A percentile compares a stretch with the other conserved stretches of the same genome.
phyloP scores from a whole-genome alignment of 352 stramenopile genomes.

The Achlya hypogyna region DNA sequence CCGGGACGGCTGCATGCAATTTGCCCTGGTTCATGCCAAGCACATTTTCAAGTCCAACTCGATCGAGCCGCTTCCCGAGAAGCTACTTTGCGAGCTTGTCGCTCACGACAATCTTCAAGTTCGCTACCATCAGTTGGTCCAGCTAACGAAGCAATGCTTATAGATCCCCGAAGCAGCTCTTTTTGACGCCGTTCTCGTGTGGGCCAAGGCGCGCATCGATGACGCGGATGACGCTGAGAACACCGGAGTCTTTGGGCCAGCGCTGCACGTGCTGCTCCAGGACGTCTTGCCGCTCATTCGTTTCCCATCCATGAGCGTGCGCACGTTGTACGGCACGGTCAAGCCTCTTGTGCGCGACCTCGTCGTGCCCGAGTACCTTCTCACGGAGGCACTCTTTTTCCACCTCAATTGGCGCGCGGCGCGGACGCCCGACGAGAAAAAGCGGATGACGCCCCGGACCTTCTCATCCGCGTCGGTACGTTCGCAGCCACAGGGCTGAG shows the following conservation, averaged over 20 bases:
- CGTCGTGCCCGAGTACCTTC: constrained; percentile 53
- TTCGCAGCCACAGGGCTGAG: not conserved
- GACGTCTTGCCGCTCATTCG: constrained; percentile 79
- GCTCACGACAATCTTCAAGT: constrained; percentile 69
- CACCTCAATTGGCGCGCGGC: constrained; percentile 74
- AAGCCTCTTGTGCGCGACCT: constrained; percentile 53
- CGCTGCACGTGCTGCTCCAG: constrained; percentile 43
- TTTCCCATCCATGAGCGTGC: constrained; percentile 82
- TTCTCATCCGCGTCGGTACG: not conserved
- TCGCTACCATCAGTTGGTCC: too few relatives aligned
- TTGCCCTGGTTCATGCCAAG: constrained; percentile 70
- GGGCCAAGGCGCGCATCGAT: constrained; percentile 57
- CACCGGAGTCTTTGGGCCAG: constrained; percentile 25
- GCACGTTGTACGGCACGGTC: constrained; percentile 79
- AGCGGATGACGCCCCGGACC: constrained; percentile 7
- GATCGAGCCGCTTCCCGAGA: constrained; percentile 71
- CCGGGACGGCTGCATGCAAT: constrained; percentile 75
- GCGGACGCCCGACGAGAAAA: not conserved
- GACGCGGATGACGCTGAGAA: constrained; percentile 15
- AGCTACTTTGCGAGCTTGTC: constrained; percentile 72
- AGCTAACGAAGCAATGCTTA: not conserved
- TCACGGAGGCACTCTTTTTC: constrained; percentile 79
- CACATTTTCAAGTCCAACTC: constrained; percentile 70
- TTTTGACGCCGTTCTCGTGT: constrained; percentile 70
- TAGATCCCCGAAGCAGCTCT: constrained; percentile 64